Conservation (phyloP, 2,329 filamentous ascomycete species). For the Sporothrix curviconia region DNA sequence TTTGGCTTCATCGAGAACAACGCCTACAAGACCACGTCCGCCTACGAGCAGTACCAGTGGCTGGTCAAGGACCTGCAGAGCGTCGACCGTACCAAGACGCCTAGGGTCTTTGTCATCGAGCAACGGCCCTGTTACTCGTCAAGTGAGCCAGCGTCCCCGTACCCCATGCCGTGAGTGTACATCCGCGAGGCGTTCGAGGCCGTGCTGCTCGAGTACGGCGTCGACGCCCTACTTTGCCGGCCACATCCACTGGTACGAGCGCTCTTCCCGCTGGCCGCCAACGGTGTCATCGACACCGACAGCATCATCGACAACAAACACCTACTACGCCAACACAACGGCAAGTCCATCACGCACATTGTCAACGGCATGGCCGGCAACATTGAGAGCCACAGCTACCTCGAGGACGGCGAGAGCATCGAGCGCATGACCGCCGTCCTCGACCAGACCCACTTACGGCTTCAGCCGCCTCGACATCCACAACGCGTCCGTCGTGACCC, state of each 20-base stretch:
- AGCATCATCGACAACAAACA: constrained; percentile 42
- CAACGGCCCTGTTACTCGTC: no score
- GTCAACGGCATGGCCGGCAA: constrained; percentile 49
- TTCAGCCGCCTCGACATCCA: constrained; percentile 40
- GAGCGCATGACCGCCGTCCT: constrained; percentile 39
- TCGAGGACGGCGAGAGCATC: constrained; percentile 31
- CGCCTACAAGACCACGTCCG: constrained; percentile 33
- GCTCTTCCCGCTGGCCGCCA: constrained; percentile 19
- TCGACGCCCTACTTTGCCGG: constrained; percentile 40
- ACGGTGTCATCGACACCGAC: constrained; percentile 29
- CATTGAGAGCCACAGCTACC: constrained; percentile 45
- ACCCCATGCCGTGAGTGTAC: no score
- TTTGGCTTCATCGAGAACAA: constrained; percentile 38
- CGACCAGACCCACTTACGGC: constrained; percentile 40
- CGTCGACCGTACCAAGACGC: constrained; percentile 21
- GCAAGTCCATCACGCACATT: constrained; percentile 42
- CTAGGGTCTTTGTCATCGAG: constrained; percentile 21
- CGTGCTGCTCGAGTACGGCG: constrained; percentile 36
- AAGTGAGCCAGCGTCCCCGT: constrained; percentile 22
- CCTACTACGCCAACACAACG: constrained; percentile 41
- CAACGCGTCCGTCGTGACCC: constrained; percentile 17
- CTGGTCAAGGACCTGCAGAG: constrained; percentile 19
- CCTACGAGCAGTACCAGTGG: constrained; percentile 38
- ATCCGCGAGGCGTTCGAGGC: constrained; percentile 40
- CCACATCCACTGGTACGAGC: constrained; percentile 23